Conservation (phyloP, 345 rosid genomes). For the Aquilaria malaccensis region DNA sequence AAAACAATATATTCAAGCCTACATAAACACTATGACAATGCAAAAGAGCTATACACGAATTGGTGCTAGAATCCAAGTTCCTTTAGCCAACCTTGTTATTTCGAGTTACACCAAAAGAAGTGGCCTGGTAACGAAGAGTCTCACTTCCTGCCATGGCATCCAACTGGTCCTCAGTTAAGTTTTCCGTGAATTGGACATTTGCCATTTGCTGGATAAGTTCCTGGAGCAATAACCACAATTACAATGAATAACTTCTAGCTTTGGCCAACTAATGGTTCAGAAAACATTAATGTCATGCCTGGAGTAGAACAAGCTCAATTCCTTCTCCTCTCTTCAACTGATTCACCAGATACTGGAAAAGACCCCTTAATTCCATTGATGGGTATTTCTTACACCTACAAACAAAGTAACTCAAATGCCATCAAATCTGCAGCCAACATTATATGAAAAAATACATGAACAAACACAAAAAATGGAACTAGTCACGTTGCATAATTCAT, state of each 20-base stretch:
- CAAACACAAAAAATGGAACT: neutral
- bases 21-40: too few relatives aligned
- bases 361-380: constrained; percentile 98
- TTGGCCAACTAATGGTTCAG: constrained; percentile 9
- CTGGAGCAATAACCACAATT: constrained; percentile 35
- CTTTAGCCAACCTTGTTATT: constrained; percentile 72
- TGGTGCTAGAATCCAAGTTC: neutral
- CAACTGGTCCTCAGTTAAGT: constrained; percentile 96
- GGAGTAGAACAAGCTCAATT: constrained; percentile 92
- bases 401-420: neutral
- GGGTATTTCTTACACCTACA: constrained; percentile 97
- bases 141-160: constrained; percentile 99
- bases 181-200: constrained; percentile 95
- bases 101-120: constrained; percentile 84
- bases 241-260: constrained; percentile 15
- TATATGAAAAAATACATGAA: too few relatives aligned
- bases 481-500: too few relatives aligned
- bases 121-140: constrained; percentile 90
- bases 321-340: constrained; percentile 95
- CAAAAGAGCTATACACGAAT: too few relatives aligned
- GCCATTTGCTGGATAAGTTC: constrained; percentile 99
- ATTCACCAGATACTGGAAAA: constrained; percentile 95
- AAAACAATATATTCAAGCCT: too few relatives aligned
- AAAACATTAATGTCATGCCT: constrained; percentile 39
- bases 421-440: neutral